Evolutionary conservation across 2,329 filamentous ascomycete species (phyloP), one percentile per base, ranked within the genome.

Genomic region (Botrytis byssoidea): DNA sequence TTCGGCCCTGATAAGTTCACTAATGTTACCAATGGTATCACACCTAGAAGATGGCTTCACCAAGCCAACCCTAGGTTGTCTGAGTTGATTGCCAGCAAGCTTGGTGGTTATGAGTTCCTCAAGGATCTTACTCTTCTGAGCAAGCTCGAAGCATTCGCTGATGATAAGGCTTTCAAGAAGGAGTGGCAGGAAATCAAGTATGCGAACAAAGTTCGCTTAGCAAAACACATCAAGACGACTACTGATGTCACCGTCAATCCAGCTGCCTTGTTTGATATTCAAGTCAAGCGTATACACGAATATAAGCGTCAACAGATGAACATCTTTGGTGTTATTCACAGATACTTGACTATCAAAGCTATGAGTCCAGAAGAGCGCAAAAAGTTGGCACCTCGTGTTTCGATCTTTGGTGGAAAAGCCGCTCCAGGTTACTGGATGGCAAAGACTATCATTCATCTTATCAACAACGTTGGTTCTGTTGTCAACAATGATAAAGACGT

Each of bases 401-500:
- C 93, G 73, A 97, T 99, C 83, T 98, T 99, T 82, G 96, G 96
- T 81, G 96, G 96, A 79, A 99, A 99, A 85, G 96, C 96, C 40
- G 96, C 96, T 2, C 96, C 96, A 0, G 96, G 96, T 25, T 99
- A 99, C 86, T 99, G 96, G 96, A 99, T 98, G 96, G 96, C 96
- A 55, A 99, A 99, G 89, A 97, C 96, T 59, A 94, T 98, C 78
- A 99, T 99, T 79, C 95, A 98, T 82, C 88, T 99, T 73, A 91
- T 99, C 86, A 98, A 98, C 85, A 92, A 91, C 75, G 96, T 98
- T 40, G 94, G 94, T 6, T 85, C 90, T 25, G 93, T 98, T 4
- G 92, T 99, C 78, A 99, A 99, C 86, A 93, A 93, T 59, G 96
- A 99, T 80, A 86, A 90, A 61, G 96, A 98, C 48, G 91, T 98